Base-by-base conservation (phyloP, 2,329 filamentous ascomycete genomes). In the Fusarium newnesense region DNA sequence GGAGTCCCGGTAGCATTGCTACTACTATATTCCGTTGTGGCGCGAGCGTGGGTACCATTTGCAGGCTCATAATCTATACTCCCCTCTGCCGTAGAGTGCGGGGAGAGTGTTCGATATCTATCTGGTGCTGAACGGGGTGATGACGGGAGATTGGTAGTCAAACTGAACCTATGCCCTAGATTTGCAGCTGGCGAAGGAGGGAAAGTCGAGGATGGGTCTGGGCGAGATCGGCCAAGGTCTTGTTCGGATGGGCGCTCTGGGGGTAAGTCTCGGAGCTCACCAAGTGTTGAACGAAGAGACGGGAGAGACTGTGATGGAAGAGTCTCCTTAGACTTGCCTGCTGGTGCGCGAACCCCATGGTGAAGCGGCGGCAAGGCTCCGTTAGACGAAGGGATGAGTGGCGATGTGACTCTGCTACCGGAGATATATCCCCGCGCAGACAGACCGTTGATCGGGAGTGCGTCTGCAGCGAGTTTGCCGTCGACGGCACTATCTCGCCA, bases 81-180 rank as follows among this genome's bases (percentile, higher is more conserved):
- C n/a, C n/a, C n/a, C n/a, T n/a, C n/a, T n/a, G n/a, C n/a, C n/a
- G n/a, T n/a, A n/a, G n/a, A n/a, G n/a, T n/a, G n/a, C n/a, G n/a
- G n/a, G n/a, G n/a, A n/a, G n/a, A n/a, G n/a, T n/a, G n/a, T n/a
- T 65, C 81, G 80, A 66, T 84, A 87, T n/a, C 77, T 78, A 24
- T 88, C 85, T 59, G 85, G 83, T 21, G 87, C 85, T 7, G 87
- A 89, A 18, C 85, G 82, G 4, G 87, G 86, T 16, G 88, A 86
- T 28, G 87, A 82, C 30, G 75, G 68, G 64, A 79, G 79, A 34
- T 70, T 74, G 18, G 72, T 70, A 12, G 79, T 53, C 43, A n/a
- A n/a, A n/a, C n/a, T n/a, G n/a, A n/a, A n/a, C n/a, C 74, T 81
- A 59, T 72, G 57, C n/a, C 64, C 64, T n/a, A 58, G 78, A 46